Conservation (phyloP, 2,329 filamentous ascomycete species). For the Nannizzia gypsea region DNA sequence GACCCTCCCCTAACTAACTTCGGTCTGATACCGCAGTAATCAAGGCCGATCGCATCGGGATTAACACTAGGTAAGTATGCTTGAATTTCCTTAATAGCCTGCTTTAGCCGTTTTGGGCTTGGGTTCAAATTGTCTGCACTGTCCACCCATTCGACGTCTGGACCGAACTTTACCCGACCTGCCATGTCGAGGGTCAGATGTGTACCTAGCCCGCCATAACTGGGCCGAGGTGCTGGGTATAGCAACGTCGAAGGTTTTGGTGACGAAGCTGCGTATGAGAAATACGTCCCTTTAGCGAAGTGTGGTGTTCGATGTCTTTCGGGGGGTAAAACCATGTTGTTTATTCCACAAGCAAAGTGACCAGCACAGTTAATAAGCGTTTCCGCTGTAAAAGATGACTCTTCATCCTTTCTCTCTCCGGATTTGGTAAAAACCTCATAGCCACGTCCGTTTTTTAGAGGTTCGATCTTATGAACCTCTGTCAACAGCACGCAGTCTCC, state of each 20-base stretch:
- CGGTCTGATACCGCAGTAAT: constrained; percentile 86
- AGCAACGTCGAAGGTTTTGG: constrained; percentile 63
- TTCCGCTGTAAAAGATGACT: constrained; percentile 54
- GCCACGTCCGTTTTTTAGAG: constrained; percentile 48
- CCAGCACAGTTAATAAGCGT: constrained; percentile 79
- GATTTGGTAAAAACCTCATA: constrained; percentile 55
- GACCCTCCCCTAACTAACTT: constrained; percentile 60
- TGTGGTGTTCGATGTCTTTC: constrained; percentile 49
- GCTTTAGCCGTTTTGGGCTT: constrained; percentile 48
- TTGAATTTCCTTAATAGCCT: constrained; percentile 62
- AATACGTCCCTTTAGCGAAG: constrained; percentile 95
- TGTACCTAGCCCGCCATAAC: constrained; percentile 78
- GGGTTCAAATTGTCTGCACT: constrained; percentile 57
- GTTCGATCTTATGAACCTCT: constrained; percentile 49
- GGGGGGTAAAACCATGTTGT: constrained; percentile 61
- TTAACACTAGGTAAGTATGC: constrained; percentile 69
- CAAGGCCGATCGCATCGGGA: constrained; percentile 52
- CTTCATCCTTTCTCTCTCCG: constrained; percentile 27
- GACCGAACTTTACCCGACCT: constrained; percentile 78
- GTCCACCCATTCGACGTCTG: constrained; percentile 88
- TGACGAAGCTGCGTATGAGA: constrained; percentile 58
- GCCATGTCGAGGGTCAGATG: constrained; percentile 84
- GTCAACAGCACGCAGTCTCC: constrained; percentile 63
- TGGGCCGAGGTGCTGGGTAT: constrained; percentile 76
- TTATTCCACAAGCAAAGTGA: constrained; percentile 60